Conservation (phyloP, 2,329 filamentous ascomycete species). For the Emmonsiellopsis sp. region DNA sequence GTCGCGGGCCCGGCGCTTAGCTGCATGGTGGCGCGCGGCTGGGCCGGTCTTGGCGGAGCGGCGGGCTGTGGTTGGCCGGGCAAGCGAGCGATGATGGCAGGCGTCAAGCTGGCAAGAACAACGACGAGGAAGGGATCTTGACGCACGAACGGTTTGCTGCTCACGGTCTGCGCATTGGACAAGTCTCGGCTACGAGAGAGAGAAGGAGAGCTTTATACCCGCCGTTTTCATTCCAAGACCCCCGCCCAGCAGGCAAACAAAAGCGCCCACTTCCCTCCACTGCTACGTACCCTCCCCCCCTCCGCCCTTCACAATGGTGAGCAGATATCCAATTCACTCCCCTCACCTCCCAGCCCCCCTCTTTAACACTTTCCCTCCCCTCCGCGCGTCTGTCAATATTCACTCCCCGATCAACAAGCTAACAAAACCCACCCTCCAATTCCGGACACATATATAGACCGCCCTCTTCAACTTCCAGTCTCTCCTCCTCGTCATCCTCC, state of each 20-base stretch:
- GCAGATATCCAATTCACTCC: too few species aligned
- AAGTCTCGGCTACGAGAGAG: not conserved
- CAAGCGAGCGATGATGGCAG: not conserved
- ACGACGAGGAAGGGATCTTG: too few species aligned
- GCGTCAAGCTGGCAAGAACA: too few species aligned
- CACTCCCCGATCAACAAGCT: not conserved
- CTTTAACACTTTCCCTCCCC: not conserved
- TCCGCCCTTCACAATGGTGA: too few species aligned
- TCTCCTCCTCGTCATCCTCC: slow-evolving; percentile 83
- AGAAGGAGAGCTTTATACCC: not conserved
- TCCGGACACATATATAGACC: slow-evolving; percentile 46
- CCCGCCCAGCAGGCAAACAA: too few species aligned
- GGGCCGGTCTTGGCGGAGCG: not conserved
- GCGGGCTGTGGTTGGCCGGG: not conserved
- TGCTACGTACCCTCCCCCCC: too few species aligned
- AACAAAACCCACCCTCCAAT: not conserved
- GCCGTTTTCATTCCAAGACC: too few species aligned
- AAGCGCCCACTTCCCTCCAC: too few species aligned
- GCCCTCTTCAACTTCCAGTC: slow-evolving; percentile 99
- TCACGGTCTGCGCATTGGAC: not conserved
- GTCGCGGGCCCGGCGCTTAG: not conserved
- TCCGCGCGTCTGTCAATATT: not conserved
- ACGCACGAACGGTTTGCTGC: too few species aligned
- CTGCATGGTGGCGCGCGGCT: not conserved
- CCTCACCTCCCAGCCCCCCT: too few species aligned